Base-by-base conservation (phyloP, 805 yeast species). In the Phaffomyces opuntiae region DNA sequence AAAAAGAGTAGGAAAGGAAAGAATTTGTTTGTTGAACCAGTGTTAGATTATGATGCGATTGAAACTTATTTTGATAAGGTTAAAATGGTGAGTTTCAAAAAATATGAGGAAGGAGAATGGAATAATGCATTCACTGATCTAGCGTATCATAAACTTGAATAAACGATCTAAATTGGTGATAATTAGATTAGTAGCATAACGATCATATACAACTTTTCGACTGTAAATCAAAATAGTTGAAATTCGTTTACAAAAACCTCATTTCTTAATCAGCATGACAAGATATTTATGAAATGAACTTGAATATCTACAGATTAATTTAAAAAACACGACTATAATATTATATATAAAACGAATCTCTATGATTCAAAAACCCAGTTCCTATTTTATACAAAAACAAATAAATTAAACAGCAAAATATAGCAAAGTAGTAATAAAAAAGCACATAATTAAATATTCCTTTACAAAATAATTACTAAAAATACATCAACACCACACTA, bases 101-200 rank as follows among this genome's bases (percentile, higher is more conserved):
- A 59, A 9, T 54, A 50, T 26, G 56, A 60, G 44, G 61, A 57
- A 14, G 73, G 70, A 1, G 64, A 61, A 1, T 77, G 81, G 81
- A 61, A 68, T 2, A 75, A 74, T 47, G 64, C 82, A 17, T 78
- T 78, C 52, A 69, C 79, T 1, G 82, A 78, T 52, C 54, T 78
- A 16, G 67, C 81, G 6, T 63, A 70, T 13, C 81, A 77, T 47
- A 40, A 46, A 11, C 37, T 51, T 13, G 35, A 39, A 42, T 42
- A 33, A 17, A n/a, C 8, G 16, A 16, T n/a, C 3, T 21, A 16
- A 8, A 33, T 8, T 16, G 16, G 7, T n/a, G 5, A 7, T 8
- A 12, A 29, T 11, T 29, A 11, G 31, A 12, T 11, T 29, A 11
- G 31, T 29, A 29, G 13, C 9, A 11, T 12, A 29, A 29, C 13